Evolutionary conservation across 192 early-diverging fungal genomes (phyloP), one percentile per base, ranked within the genome.

Genomic region (Entophlyctis luteolus): DNA sequence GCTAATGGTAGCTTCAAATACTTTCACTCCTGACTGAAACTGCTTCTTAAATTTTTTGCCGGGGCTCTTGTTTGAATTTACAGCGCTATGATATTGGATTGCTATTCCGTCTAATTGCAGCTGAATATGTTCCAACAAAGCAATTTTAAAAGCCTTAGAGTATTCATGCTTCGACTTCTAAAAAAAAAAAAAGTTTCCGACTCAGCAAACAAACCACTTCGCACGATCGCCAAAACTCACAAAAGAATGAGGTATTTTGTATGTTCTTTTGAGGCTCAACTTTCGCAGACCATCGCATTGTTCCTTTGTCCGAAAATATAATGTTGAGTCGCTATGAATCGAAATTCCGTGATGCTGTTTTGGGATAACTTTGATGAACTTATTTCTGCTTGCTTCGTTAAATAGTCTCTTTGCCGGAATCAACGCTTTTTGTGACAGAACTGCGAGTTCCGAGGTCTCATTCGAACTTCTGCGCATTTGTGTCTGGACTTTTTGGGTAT

Each of bases 61-160:
- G 14, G 8, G 4, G 8, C 10, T 5, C 5, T 59, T 36, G 37
- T 8, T 18, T 29, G 5, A 34, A 45, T 25, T 25, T 37, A 4
- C 4, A 20, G 12, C 3, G 0, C 23, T 16, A 57, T 66, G 63
- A 8, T 54, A 25, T 18, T 33, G 20, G 14, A 66, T 25, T 6
- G 63, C 63, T 4, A 66, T 25, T 14, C 35, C 23, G 50, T 66
- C 63, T 10, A 66, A 52, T 55, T 70, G 68, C 3, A 70, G 29
- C 50, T 70, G 68, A 3, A 70, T 47, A 35, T 62, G 42, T 37
- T 70, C 68, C 27, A 62, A 8, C 10, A 70, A 52, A 3, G 68
- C 68, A 16, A 4, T 39, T 23, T 50, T n/a, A 37, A 70, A 70
- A 2, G 33, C 12, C 3, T 10, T 31, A 34, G 48, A 47, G 34